Base-by-base conservation (phyloP, 169 alveolate genomes). In the Hammondia hammondi region DNA sequence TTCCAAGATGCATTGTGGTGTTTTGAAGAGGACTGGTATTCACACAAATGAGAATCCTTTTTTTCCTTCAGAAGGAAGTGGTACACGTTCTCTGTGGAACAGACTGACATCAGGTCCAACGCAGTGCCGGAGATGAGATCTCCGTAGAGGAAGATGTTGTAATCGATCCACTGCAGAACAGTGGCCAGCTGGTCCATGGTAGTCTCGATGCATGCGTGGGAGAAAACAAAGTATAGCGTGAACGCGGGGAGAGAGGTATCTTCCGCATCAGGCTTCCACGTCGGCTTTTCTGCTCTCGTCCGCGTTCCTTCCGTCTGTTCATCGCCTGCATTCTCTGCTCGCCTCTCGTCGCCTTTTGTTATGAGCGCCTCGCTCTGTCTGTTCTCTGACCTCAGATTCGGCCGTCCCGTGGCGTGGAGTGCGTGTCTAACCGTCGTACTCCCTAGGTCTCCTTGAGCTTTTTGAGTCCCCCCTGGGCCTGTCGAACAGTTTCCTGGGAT, bases 91-190 rank as follows among this genome's bases (percentile, higher is more conserved):
- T 10, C 3, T 7, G 1, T 52, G 2, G 10, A 52, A 3, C 61
- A 52, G 43, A 77, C 87, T 24, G 24, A 77, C 87, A 39, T 39
- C 56, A 82, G 90, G 1, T 35, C 43, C 52, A 46, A 17, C 24
- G 71, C 32, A 10, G 70, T 43, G 52, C 90, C 90, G 9, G 90
- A 39, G 29, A 82, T 39, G 71, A 82, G 70, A 12, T 82, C 90
- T 14, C 90, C 90, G 90, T 82, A 82, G 52, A 82, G 90, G 24
- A 39, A 82, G 35, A 82, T 82, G 90, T 82, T 82, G 90, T 82
- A 82, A 17, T 82, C 90, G 70, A 82, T 45, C 90, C 90, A 82
- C 35, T 82, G 90, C 39, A 82, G 70, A 43, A 82, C 39, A 10
- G 70, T 52, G n/a, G 71, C 90, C 21, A 82, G 71, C 29, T 82